Conservation (phyloP, 495 filamentous ascomycete genomes). For the Lophium mytilinum region DNA sequence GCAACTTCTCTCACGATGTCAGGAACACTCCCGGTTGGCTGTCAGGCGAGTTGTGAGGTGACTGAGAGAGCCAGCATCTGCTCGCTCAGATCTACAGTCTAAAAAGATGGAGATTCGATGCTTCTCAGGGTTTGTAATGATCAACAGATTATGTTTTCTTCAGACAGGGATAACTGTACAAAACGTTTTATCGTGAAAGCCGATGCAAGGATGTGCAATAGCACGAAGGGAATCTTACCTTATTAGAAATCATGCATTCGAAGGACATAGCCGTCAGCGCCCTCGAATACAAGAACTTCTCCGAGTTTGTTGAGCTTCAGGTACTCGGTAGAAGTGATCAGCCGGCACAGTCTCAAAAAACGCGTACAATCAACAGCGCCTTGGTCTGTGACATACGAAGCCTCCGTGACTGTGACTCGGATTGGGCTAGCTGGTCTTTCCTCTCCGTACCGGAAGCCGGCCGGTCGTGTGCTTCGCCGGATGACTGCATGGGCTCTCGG, state of each 20-base stretch:
- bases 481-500: no score
- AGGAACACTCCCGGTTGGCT: no score
- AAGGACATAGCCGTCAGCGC: constrained; percentile 85
- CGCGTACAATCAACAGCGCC: constrained; percentile 43
- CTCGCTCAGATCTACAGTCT: constrained; percentile 29
- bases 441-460: no score
- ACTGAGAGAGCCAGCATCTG: constrained; percentile 46
- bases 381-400: no score
- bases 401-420: no score
- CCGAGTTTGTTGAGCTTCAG: constrained; percentile 76
- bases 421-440: no score
- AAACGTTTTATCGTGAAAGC: constrained; percentile 53
- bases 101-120: constrained; percentile 30
- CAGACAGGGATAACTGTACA: constrained; percentile 99
- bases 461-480: no score
- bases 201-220: neutral
- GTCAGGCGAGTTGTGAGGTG: constrained; percentile 59
- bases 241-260: constrained; percentile 95
- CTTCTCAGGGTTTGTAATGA: constrained; percentile 55
- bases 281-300: constrained; percentile 87
- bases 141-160: constrained; percentile 65
- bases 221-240: constrained; percentile 53
- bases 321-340: constrained; percentile 60
- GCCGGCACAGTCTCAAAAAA: constrained; percentile 59
- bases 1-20: no score